Conservation (phyloP, 495 filamentous ascomycete species). For the Tuber magnatum region DNA sequence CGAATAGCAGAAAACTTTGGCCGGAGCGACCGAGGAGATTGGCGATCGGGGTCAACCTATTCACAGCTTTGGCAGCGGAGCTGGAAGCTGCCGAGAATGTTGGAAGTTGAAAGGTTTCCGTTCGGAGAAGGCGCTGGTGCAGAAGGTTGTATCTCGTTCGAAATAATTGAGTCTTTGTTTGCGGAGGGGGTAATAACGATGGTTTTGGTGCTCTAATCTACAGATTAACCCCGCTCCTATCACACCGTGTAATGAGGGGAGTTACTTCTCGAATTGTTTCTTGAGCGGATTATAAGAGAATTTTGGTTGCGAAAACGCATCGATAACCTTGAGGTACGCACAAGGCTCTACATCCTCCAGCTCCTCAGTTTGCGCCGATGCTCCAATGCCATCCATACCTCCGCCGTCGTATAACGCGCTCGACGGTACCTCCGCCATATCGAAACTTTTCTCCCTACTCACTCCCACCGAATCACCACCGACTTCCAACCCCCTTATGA, state of each 20-base stretch:
- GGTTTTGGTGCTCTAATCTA: conserved; percentile 56
- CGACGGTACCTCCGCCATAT: conserved; percentile 36
- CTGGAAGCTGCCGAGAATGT: conserved; percentile 54
- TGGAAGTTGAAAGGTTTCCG: conserved; percentile 84
- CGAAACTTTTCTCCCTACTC: conserved; percentile 57
- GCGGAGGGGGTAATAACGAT: conserved; percentile 68
- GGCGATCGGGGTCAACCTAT: conserved; percentile 86
- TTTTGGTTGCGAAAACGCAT: conserved; percentile 61
- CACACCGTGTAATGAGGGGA: conserved; percentile 14
- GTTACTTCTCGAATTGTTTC: conserved; percentile 78
- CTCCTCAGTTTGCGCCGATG: conserved; percentile 54
- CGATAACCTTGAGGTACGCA: conserved; percentile 37
- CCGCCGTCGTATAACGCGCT: conserved; percentile 24
- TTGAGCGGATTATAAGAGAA: conserved; percentile 76
- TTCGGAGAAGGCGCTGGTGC: conserved; percentile 81
- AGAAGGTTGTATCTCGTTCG: conserved; percentile 82
- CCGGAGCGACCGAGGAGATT: conserved; percentile 88
- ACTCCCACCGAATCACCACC: conserved; percentile 35
- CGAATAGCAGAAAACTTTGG: conserved; percentile 76
- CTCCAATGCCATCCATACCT: conserved; percentile 54
- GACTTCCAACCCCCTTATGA: conserved; percentile 69
- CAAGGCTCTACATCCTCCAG: conserved; percentile 34
- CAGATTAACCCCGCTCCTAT: conserved; percentile 14
- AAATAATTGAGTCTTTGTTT: conserved; percentile 77
- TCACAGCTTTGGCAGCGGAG: conserved; percentile 56